Conservation (phyloP, 345 rosid species). For the Lumnitzera littorea region DNA sequence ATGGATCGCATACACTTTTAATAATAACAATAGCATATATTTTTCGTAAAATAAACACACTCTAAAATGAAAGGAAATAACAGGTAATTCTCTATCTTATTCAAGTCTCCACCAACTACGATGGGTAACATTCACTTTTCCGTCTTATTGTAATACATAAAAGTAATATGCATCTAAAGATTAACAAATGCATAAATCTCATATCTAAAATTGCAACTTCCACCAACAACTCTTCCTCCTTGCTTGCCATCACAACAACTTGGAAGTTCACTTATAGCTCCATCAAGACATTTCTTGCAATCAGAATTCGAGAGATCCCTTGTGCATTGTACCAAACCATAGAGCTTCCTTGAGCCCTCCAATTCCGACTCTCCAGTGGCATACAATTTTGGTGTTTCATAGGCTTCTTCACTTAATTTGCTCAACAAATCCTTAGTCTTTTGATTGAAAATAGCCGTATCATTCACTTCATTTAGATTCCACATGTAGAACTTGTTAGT, state of each 20-base stretch:
- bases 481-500: conserved; percentile 32
- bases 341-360: conserved; percentile 11
- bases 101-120: too few relatives aligned
- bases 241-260: conserved; percentile 40
- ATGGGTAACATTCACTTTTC: too few relatives aligned
- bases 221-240: conserved; percentile 42
- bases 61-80: too few relatives aligned
- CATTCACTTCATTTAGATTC: conserved; percentile 17
- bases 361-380: conserved; percentile 19
- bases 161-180: background rate
- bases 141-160: too few relatives aligned
- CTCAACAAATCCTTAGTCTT: conserved; percentile 23
- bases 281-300: conserved; percentile 36
- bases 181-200: conserved; percentile 41
- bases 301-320: conserved; percentile 20
- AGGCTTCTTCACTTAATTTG: conserved; percentile 16
- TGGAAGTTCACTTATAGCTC: conserved; percentile 27
- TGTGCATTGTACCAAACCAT: conserved; percentile 37
- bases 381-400: conserved; percentile 11
- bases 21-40: too few relatives aligned
- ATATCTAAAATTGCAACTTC: conserved; percentile 38
- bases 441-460: conserved; percentile 17
- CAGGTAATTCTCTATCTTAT: too few relatives aligned
- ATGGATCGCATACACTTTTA: too few relatives aligned
- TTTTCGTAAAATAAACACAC: too few relatives aligned